Evolutionary conservation across 73 alveolate genomes (phyloP).

Genomic region (Tetrahymena malaccensis): DNA sequence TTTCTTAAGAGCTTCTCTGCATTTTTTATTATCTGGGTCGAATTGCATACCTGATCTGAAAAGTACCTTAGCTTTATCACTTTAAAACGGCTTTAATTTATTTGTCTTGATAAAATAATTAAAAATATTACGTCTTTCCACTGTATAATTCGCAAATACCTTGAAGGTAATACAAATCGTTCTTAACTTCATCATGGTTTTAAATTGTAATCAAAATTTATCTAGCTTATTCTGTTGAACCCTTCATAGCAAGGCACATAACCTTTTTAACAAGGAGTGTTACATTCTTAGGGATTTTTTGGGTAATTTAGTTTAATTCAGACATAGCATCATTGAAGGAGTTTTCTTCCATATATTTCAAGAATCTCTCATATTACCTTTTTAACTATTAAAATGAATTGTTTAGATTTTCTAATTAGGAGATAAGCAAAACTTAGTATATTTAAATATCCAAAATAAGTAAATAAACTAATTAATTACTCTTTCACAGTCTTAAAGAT

Average conservation of each 20-base stretch:
- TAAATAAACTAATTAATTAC: neutral
- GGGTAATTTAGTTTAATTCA: neutral
- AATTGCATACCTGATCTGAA: conserved; percentile 57
- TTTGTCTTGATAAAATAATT: neutral
- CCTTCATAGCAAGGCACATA: neutral
- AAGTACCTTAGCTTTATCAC: conserved; percentile 59
- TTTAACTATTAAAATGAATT: neutral
- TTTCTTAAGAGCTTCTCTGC: conserved; percentile 43
- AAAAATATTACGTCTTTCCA: neutral
- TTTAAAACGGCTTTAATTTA: conserved; percentile 2
- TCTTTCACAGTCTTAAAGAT: neutral
- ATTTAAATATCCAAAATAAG: neutral
- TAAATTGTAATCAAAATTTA: neutral
- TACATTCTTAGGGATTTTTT: neutral
- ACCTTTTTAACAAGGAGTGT: neutral
- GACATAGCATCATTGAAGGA: neutral
- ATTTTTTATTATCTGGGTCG: conserved; percentile 64
- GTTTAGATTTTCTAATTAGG: neutral
- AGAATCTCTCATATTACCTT: neutral
- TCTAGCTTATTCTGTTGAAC: conserved; percentile 3
- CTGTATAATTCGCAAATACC: conserved; percentile 28
- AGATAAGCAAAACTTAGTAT: neutral
- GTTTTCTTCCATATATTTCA: neutral
- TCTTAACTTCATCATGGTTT: neutral
- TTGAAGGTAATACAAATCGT: conserved; percentile 3